Percentiles rank a stretch among this genome's conserved stretches.
Evolutionary conservation across 176 grass and related monocot genomes (phyloP).

Genomic region (Rhynchospora breviuscula): DNA sequence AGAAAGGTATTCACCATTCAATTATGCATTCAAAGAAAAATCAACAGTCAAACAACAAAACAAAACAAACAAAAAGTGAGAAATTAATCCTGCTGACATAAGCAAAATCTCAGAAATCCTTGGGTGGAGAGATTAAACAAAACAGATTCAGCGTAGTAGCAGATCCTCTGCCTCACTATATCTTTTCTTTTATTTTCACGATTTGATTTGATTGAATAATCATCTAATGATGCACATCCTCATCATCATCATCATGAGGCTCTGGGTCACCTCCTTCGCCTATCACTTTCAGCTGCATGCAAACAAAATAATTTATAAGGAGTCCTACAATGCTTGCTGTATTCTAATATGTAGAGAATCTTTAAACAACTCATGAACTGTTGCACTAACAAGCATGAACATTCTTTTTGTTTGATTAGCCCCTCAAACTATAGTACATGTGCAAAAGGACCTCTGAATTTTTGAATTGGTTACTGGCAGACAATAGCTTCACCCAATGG

Average conservation of each 20-base stretch:
- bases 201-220: conserved; percentile 18
- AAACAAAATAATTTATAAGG: conserved; percentile 11
- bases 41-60: conserved; percentile 13
- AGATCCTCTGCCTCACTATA: conserved; percentile 26
- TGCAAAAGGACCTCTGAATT: not conserved
- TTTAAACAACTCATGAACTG: not conserved
- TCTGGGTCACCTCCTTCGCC: conserved; percentile 85
- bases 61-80: conserved; percentile 8
- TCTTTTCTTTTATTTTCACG: conserved; percentile 25
- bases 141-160: conserved; percentile 15
- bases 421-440: not conserved
- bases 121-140: conserved; percentile 19
- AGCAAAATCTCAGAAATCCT: conserved; percentile 10
- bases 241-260: conserved; percentile 54
- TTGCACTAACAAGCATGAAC: not conserved
- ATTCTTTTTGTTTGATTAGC: not conserved
- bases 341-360: not conserved
- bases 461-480: not conserved
- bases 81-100: conserved; percentile 14
- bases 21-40: conserved; percentile 22
- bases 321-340: not conserved
- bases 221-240: conserved; percentile 44
- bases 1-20: not conserved
- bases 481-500: not conserved
- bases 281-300: conserved; percentile 82